Conservation (phyloP, 2,329 filamentous ascomycete genomes). For the Fusarium domesticum region DNA sequence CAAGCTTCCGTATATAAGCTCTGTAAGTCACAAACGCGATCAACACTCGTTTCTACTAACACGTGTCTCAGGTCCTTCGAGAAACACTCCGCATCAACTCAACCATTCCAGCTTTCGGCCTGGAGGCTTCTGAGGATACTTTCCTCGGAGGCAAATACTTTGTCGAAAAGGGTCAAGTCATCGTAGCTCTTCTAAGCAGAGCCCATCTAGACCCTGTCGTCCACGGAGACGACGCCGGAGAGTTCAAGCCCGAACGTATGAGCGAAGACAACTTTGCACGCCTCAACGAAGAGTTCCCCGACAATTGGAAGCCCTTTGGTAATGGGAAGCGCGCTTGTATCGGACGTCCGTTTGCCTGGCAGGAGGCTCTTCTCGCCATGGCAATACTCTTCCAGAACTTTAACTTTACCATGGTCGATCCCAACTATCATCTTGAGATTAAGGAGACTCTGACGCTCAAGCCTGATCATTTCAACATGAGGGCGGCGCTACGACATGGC, state of each 20-base stretch:
- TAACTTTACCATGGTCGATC: slow-evolving; percentile 58
- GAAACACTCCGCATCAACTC: slow-evolving; percentile 64
- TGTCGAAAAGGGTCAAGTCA: slow-evolving; percentile 49
- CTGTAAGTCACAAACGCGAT: slow-evolving; percentile 28
- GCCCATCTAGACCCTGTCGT: slow-evolving; percentile 61
- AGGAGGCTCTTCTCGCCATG: slow-evolving; percentile 62
- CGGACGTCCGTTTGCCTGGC: slow-evolving; percentile 70
- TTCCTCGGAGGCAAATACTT: slow-evolving; percentile 61
- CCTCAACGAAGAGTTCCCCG: slow-evolving; percentile 57
- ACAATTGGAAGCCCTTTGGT: slow-evolving; percentile 71
- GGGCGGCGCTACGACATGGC: slow-evolving; percentile 51
- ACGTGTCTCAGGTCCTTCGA: slow-evolving; percentile 42
- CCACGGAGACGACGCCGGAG: slow-evolving; percentile 61
- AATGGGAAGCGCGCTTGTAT: slow-evolving; percentile 70
- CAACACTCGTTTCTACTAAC: not conserved
- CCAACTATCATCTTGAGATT: slow-evolving; percentile 55
- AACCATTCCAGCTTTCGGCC: slow-evolving; percentile 56
- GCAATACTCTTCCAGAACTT: slow-evolving; percentile 69
- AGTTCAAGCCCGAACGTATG: slow-evolving; percentile 72
- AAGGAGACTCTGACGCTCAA: slow-evolving; percentile 60
- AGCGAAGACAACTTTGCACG: slow-evolving; percentile 63
- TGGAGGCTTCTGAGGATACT: slow-evolving; percentile 52
- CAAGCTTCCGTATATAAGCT: slow-evolving; percentile 64
- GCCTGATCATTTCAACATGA: slow-evolving; percentile 61
- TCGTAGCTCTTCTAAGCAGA: slow-evolving; percentile 49